Base-by-base conservation (phyloP, 1,284 basidiomycete species). In the Spongispora temasekensis region DNA sequence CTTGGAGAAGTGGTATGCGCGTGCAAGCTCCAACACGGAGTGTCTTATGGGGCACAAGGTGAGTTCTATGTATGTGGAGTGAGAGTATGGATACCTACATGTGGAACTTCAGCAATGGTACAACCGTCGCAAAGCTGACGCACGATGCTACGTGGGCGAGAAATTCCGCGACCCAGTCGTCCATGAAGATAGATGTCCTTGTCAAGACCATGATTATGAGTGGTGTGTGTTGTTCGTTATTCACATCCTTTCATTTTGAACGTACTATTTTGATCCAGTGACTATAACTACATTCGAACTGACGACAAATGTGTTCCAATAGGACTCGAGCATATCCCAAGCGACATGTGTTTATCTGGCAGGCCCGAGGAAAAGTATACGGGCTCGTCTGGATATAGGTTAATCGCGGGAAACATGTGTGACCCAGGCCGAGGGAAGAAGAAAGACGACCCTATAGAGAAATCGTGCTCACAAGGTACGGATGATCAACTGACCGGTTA, bases 1-100 rank as follows among this genome's bases (percentile, higher is more conserved):
- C 73, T 91, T 94, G 68, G 95, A 98, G 76, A 83, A 77, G 61
- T 99, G 95, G 95, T 92, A 93, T 75, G 95, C 93, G 5, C 80
- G 92, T 55, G 79, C 83, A 21, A 77, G 78, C 12, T 79, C 81
- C 42, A 83, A 83, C 6, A 83, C 83, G 35, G 86, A 94, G 67
- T 99, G 97, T 76, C 76, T 99, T 27, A 96, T 99, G 94, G 97
- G 97, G 2, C 94, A 94, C 74, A 95, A 92, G 84, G 93, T 91
- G 62, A 46, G 81, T 71, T n/a, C 27, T 57, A 32, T 48, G 42
- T 28, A 13, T 12, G 25, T 15, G 25, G 15, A 25, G 12, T 15
- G 30, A 34, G 17, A 27, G 15, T 7, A 13, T 25, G 23, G 28
- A 51, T 28, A 40, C 25, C 25, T 23, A 55, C n/a, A 17, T 3